phyloP scores from a whole-genome alignment of 1,284 basidiomycete species.

The Heterobasidion irregulare region DNA sequence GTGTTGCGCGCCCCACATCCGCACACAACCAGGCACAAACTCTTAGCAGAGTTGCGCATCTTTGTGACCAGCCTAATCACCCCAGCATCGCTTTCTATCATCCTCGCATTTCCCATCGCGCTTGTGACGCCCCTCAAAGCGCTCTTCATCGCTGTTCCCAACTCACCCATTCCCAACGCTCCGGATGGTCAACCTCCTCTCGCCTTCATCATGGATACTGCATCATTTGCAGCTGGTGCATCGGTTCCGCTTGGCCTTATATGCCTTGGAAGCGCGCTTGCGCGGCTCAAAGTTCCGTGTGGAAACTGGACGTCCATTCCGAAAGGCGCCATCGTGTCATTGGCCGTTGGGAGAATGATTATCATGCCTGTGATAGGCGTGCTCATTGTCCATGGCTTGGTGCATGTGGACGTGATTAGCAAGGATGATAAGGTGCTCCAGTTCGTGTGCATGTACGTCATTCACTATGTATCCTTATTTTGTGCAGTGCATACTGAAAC shows the following conservation, averaged over 20 bases:
- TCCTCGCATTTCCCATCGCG: constrained; percentile 60
- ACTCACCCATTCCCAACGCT: constrained; percentile 45
- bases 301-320: constrained; percentile 50
- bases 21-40: constrained; percentile 11
- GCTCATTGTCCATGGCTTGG: constrained; percentile 47
- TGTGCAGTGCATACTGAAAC: background rate
- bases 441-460: constrained; percentile 63
- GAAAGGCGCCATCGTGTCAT: constrained; percentile 50
- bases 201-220: constrained; percentile 55
- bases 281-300: constrained; percentile 50
- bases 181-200: constrained; percentile 75
- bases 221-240: constrained; percentile 63
- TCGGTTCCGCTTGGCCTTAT: constrained; percentile 69
- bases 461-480: background rate
- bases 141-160: constrained; percentile 51
- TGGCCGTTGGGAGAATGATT: constrained; percentile 60
- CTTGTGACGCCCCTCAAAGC: constrained; percentile 64
- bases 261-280: constrained; percentile 68
- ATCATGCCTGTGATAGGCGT: constrained; percentile 67
- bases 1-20: constrained; percentile 5
- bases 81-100: constrained; percentile 56
- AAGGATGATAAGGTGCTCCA: constrained; percentile 51
- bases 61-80: constrained; percentile 32
- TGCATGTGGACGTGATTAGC: constrained; percentile 39
- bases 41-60: constrained; percentile 16